These are phyloP conservation scores for Nidularia pulvinata DNA, from an alignment of 768 basidiomycete species.

Conservation along the genomic window DNA sequence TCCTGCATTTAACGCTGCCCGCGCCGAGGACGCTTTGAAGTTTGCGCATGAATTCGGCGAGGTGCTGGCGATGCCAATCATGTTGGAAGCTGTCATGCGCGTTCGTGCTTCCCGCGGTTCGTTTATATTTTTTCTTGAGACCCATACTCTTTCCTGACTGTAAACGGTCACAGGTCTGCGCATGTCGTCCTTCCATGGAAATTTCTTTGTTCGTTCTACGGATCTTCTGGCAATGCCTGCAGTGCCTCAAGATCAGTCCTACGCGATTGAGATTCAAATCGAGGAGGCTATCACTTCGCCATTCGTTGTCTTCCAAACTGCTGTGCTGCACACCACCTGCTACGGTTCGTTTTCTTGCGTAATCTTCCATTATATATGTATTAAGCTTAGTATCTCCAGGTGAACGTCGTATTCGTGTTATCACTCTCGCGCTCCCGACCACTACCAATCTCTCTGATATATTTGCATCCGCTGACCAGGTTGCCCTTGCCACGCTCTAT, in stretches of 20 bases:
- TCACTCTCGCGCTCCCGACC: constrained; percentile 86
- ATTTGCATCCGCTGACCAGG: constrained; percentile 88
- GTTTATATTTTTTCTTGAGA: constrained; percentile 5
- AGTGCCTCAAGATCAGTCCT: constrained; percentile 96
- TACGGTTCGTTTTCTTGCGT: constrained; percentile 52
- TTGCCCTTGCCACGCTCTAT: constrained; percentile 81
- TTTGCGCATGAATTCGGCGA: constrained; percentile 98
- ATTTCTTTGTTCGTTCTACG: constrained; percentile 98
- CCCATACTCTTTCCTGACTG: background rate
- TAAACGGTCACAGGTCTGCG: constrained; percentile 59
- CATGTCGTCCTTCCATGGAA: constrained; percentile 98
- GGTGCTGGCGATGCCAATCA: constrained; percentile 91
- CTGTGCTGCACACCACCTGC: constrained; percentile 92
- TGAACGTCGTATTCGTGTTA: constrained; percentile 89
- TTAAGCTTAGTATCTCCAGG: constrained; percentile 25
- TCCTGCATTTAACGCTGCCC: constrained; percentile 94
- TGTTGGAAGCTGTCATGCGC: constrained; percentile 97
- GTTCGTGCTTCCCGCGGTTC: constrained; percentile 94
- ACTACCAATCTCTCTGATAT: constrained; percentile 88
- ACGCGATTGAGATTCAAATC: constrained; percentile 94
- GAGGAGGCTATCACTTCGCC: constrained; percentile 92
- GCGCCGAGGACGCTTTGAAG: constrained; percentile 96
- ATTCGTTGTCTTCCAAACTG: constrained; percentile 94
- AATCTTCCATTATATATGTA: background rate
- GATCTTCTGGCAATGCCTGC: constrained; percentile 96